These are phyloP conservation scores for Fusarium camptoceras DNA, from an alignment of 2,329 filamentous ascomycete genomes.

Conservation along the genomic window DNA sequence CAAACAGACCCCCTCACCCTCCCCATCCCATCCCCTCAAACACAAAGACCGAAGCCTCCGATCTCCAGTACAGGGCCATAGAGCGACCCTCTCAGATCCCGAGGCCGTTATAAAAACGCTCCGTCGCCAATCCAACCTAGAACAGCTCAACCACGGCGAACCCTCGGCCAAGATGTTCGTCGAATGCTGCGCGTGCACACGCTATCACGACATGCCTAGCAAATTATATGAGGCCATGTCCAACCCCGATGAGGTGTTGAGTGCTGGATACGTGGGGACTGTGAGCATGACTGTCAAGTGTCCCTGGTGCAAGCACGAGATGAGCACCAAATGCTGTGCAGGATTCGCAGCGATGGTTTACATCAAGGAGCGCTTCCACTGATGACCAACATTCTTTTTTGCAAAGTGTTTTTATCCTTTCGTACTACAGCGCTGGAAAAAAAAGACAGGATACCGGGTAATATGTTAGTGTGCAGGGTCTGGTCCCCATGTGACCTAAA, in stretches of 20 bases:
- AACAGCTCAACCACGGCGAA: conserved; percentile 45
- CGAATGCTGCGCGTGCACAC: conserved; percentile 72
- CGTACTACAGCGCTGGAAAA: conserved; percentile 11
- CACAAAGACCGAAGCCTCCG: conserved; percentile 43
- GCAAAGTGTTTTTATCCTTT: conserved; percentile 29
- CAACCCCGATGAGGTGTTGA: conserved; percentile 66
- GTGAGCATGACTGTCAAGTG: conserved; percentile 73
- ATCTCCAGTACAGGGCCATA: conserved; percentile 29
- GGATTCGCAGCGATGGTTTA: conserved; percentile 76
- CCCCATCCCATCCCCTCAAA: conserved; percentile 52
- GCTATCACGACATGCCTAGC: conserved; percentile 74
- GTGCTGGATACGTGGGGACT: conserved; percentile 61
- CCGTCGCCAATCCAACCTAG: conserved; percentile 24
- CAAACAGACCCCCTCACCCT: too few relatives aligned
- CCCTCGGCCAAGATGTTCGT: conserved; percentile 73
- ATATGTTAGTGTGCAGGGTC: conserved; percentile 6
- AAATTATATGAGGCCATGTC: conserved; percentile 74
- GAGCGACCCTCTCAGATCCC: conserved; percentile 25
- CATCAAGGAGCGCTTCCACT: conserved; percentile 72
- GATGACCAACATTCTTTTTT: conserved; percentile 1
- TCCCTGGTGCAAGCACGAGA: conserved; percentile 78
- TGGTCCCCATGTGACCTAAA: conserved; percentile 2
- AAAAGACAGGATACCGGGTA: conserved; percentile 10
- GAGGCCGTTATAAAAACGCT: conserved; percentile 30
- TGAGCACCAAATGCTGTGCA: conserved; percentile 76